phyloP scores from a whole-genome alignment of 345 rosid species.

The Camelina neglecta region DNA sequence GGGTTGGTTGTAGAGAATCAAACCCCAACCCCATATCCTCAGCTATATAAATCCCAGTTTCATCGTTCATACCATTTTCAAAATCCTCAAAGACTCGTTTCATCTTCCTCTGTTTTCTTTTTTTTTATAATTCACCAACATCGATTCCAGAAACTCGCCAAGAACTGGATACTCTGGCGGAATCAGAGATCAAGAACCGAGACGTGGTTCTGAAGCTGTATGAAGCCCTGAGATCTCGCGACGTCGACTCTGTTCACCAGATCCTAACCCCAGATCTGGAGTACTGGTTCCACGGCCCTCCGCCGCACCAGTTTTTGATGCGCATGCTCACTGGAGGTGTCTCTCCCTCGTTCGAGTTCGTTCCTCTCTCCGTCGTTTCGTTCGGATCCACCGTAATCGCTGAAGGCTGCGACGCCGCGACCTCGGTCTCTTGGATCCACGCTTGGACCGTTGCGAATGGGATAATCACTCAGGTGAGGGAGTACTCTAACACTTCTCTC shows the following conservation, averaged over 20 bases:
- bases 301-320: slow-evolving; percentile 97
- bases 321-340: slow-evolving; percentile 80
- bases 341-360: slow-evolving; percentile 52
- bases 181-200: slow-evolving; percentile 60
- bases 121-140: not conserved
- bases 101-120: too few species aligned
- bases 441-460: slow-evolving; percentile 96
- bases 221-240: slow-evolving; percentile 77
- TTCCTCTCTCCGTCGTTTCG: slow-evolving; percentile 52
- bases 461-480: slow-evolving; percentile 88
- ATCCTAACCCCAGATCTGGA: slow-evolving; percentile 89
- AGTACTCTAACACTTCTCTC: slow-evolving; percentile 94
- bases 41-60: slow-evolving; percentile 32
- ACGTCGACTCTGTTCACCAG: slow-evolving; percentile 76
- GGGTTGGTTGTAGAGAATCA: slow-evolving; percentile 20
- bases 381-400: slow-evolving; percentile 77
- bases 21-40: slow-evolving; percentile 20
- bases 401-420: slow-evolving; percentile 74
- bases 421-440: slow-evolving; percentile 87
- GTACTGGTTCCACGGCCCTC: slow-evolving; percentile 99
- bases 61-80: not conserved
- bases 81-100: not conserved
- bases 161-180: slow-evolving; percentile 89
- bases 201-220: slow-evolving; percentile 86
- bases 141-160: slow-evolving; percentile 10